phyloP scores from a whole-genome alignment of 139 green algal genomes.

The Asterochloris erici region DNA sequence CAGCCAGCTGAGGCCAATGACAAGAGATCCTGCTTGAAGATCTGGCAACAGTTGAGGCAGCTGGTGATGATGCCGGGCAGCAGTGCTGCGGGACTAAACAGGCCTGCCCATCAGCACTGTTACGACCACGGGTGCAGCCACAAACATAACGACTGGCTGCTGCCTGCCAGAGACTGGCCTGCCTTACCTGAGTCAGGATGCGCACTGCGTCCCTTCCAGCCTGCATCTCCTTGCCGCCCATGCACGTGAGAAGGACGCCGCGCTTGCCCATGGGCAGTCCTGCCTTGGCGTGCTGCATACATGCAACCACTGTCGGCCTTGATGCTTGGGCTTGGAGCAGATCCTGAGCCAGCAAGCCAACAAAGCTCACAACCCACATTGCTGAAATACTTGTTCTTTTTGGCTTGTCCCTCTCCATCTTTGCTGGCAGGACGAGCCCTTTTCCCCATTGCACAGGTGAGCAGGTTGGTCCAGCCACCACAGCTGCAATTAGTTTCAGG shows the following conservation, averaged over 20 bases:
- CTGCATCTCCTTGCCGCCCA: constrained; percentile 32
- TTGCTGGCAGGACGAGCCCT: too few species aligned
- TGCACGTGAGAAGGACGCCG: constrained; percentile 40
- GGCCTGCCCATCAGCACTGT: not conserved
- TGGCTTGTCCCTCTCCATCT: too few species aligned
- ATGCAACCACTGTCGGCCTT: not conserved
- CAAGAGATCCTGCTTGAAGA: too few species aligned
- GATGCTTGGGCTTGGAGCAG: too few species aligned
- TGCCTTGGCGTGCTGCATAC: constrained; percentile 22
- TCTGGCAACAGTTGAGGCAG: not conserved
- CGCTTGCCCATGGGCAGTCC: constrained; percentile 25
- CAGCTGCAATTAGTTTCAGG: too few species aligned
- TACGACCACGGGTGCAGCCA: too few species aligned
- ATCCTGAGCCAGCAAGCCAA: too few species aligned
- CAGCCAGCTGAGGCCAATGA: too few species aligned
- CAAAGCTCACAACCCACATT: too few species aligned
- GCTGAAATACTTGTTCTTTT: too few species aligned
- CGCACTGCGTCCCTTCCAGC: constrained; percentile 33
- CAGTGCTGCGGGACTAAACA: not conserved
- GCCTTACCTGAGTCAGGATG: constrained; percentile 33
- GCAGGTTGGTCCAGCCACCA: too few species aligned
- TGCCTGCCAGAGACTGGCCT: not conserved
- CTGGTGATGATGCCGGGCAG: not conserved
- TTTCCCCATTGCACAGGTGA: too few species aligned
- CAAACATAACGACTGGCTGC: not conserved